Conservation (phyloP, 108 stramenopile genomes). For the Cyclotella kingstonii region DNA sequence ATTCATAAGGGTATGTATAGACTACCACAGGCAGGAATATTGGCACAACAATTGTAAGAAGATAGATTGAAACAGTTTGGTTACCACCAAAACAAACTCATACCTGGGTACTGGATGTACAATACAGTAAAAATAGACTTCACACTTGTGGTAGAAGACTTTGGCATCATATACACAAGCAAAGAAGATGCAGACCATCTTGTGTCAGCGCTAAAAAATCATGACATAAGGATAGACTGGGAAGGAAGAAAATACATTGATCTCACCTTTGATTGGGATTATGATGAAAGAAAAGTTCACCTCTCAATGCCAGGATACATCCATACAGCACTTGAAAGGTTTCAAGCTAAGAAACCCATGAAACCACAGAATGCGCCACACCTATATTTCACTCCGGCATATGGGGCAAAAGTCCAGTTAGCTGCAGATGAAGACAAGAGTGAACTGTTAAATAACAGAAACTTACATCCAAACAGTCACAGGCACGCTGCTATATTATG, state of each 20-base stretch:
- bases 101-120: background rate
- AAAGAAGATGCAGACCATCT: background rate
- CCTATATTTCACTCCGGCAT: background rate
- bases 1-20: slow-evolving; percentile 48
- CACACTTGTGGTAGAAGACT: background rate
- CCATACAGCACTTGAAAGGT: background rate
- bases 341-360: background rate
- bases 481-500: background rate
- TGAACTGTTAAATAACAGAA: background rate
- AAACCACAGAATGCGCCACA: background rate
- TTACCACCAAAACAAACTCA: background rate
- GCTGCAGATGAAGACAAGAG: background rate
- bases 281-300: background rate
- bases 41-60: background rate
- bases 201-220: background rate
- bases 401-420: slow-evolving; percentile 1
- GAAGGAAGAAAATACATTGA: background rate
- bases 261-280: slow-evolving; percentile 3
- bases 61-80: background rate
- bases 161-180: slow-evolving; percentile 4
- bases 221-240: slow-evolving; percentile 2
- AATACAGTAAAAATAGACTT: background rate
- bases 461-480: background rate
- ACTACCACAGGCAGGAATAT: slow-evolving; percentile 13
- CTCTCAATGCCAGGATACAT: slow-evolving; percentile 14